Evolutionary conservation across 2,329 filamentous ascomycete species (phyloP), one percentile per base, ranked within the genome.

Genomic region (Xylaria sp.): DNA sequence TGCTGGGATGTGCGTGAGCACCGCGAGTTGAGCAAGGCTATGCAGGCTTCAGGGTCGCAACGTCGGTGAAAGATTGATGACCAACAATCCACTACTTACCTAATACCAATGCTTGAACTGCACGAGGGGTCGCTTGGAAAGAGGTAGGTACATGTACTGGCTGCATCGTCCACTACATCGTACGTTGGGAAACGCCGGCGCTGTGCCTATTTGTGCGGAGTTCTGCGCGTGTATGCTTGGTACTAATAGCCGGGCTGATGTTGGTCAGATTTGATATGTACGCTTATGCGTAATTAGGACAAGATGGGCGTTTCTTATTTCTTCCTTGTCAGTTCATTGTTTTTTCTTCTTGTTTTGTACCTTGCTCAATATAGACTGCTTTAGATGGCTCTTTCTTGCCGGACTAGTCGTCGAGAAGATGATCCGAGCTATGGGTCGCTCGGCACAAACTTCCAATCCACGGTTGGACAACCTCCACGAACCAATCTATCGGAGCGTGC

Each of bases 1-100:
- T 37, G 45, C 45, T 40, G 56, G 17, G 12, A 51, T 51, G 60
- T 43, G 52, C 46, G 52, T 28, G 50, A 31, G 52, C 28, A 43
- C 9, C 15, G 21, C n/a, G 40, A 40, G 28, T 43, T 33, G 28
- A 28, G 25, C 31, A 38, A 61, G 57, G 49, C 53, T 46, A 46
- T 45, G 52, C 21, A 37, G 45, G 60, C 56, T 43, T 43, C 50
- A 52, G 52, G 53, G 47, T 54, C 38, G 61, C 40, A 62, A 45
- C 50, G 35, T 62, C 55, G 59, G 46, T 43, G 51, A 56, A 55
- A 38, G 45, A 28, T 28, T 35, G 52, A 28, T 46, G 46, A 40
- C 53, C 38, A 45, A 43, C 38, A 3, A 46, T 21, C 5, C 25
- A 45, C 42, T 50, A 21, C n/a, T 9, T 50, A 17, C 23, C 15